Conservation (phyloP, 2,329 filamentous ascomycete species). For the Pestalotiopsis sp. region DNA sequence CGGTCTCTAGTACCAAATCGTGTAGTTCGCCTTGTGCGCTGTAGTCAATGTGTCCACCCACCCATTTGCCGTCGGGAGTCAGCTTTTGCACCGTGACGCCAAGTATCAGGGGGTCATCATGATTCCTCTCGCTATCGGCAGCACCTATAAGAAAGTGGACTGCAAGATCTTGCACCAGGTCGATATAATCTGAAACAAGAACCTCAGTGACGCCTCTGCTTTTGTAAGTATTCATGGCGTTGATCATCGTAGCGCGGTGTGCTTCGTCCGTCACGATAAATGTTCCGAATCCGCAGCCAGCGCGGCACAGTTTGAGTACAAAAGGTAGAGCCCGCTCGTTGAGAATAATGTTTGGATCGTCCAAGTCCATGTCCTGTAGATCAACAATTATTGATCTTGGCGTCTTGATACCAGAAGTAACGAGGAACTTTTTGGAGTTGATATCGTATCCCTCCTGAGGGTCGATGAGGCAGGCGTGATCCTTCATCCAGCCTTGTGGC, state of each 20-base stretch:
- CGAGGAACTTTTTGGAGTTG: slow-evolving; percentile 24
- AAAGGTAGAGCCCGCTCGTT: slow-evolving; percentile 17
- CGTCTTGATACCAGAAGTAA: slow-evolving; percentile 22
- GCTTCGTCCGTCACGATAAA: slow-evolving; percentile 20
- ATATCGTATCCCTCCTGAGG: slow-evolving; percentile 22
- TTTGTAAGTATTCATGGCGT: slow-evolving; percentile 17
- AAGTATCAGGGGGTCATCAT: slow-evolving; percentile 19
- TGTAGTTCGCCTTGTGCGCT: slow-evolving; percentile 18
- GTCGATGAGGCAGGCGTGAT: slow-evolving; percentile 21
- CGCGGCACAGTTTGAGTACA: slow-evolving; percentile 24
- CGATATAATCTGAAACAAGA: slow-evolving; percentile 21
- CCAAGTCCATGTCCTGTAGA: slow-evolving; percentile 15
- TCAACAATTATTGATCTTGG: slow-evolving; percentile 15
- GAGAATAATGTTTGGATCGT: slow-evolving; percentile 9
- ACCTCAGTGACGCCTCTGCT: slow-evolving; percentile 19
- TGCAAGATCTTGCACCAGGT: slow-evolving; percentile 21
- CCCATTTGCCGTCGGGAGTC: slow-evolving; percentile 21
- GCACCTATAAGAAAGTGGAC: slow-evolving; percentile 25
- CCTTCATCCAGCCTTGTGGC: slow-evolving; percentile 24
- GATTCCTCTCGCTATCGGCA: slow-evolving; percentile 16
- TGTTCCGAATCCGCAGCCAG: slow-evolving; percentile 25
- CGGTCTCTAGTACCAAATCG: slow-evolving; percentile 17
- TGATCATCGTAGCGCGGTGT: slow-evolving; percentile 12
- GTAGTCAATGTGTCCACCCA: slow-evolving; percentile 24
- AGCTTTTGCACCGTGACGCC: slow-evolving; percentile 24